Conservation (phyloP, 1,139 yeast genomes). For the Blastobotrys apis region DNA sequence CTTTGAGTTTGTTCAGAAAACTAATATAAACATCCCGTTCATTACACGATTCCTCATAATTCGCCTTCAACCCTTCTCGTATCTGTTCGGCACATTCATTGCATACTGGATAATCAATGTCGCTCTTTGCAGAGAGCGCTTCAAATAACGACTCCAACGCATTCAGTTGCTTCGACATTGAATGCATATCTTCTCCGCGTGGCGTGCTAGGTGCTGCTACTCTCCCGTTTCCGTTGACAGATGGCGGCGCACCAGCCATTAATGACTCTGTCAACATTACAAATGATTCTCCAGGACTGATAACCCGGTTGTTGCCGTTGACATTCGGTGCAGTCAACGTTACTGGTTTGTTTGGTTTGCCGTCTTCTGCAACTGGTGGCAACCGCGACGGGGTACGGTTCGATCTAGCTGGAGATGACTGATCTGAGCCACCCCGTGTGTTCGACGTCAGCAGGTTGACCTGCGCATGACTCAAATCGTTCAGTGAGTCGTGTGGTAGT, state of each 20-base stretch:
- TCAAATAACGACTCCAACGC: constrained; percentile 60
- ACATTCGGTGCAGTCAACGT: constrained; percentile 5
- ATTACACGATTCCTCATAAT: constrained; percentile 67
- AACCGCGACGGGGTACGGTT: not conserved
- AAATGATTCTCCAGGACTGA: constrained; percentile 39
- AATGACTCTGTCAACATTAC: constrained; percentile 40
- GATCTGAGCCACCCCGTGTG: constrained; percentile 1
- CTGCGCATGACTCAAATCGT: constrained; percentile 52
- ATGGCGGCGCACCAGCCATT: constrained; percentile 15
- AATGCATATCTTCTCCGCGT: too few relatives aligned
- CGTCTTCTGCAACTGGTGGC: constrained; percentile 3
- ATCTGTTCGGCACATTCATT: constrained; percentile 73
- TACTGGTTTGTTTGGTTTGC: not conserved
- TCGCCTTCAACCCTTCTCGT: constrained; percentile 60
- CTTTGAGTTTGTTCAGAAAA: constrained; percentile 65
- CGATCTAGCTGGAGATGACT: not conserved
- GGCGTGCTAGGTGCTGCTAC: not conserved
- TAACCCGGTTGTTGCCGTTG: not conserved
- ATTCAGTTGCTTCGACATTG: constrained; percentile 26
- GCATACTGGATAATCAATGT: constrained; percentile 86
- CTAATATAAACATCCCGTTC: constrained; percentile 78
- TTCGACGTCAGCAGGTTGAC: constrained; percentile 41
- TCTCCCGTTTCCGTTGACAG: not conserved
- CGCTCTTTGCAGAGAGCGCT: constrained; percentile 62
- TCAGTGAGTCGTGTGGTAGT: constrained; percentile 50